Conservation (phyloP, 371 early-diverging fungal species). For the Funneliformis caledonium region DNA sequence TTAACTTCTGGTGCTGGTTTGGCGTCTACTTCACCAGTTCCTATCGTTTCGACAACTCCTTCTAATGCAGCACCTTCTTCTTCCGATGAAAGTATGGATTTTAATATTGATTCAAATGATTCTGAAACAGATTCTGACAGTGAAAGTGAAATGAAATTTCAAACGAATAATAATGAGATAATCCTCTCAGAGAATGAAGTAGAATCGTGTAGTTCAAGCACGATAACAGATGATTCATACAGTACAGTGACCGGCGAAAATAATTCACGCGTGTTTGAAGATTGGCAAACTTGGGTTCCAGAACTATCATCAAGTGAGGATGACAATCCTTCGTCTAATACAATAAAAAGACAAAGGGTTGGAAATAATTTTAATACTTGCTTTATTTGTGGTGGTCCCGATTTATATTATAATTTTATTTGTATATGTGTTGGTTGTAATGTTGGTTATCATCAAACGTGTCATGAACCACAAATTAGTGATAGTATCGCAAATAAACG, state of each 20-base stretch:
- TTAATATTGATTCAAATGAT: background rate
- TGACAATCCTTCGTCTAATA: background rate
- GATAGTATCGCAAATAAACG: background rate
- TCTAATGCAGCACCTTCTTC: background rate
- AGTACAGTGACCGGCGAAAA: slow-evolving; percentile 3
- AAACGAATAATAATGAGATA: background rate
- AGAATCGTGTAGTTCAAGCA: slow-evolving; percentile 19
- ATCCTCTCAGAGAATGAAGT: background rate
- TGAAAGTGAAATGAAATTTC: background rate
- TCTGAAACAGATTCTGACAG: background rate
- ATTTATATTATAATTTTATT: slow-evolving; percentile 24
- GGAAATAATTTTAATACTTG: slow-evolving; percentile 7
- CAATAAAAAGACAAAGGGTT: slow-evolving; percentile 2
- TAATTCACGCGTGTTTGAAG: background rate
- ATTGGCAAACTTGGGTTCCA: background rate
- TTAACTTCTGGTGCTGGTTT: background rate
- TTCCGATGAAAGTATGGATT: background rate
- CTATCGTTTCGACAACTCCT: background rate
- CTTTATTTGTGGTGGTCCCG: slow-evolving; percentile 18
- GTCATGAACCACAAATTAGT: slow-evolving; percentile 31
- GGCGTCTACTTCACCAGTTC: background rate
- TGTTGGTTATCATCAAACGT: slow-evolving; percentile 32
- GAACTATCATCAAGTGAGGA: slow-evolving; percentile 1
- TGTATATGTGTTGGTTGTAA: slow-evolving; percentile 23
- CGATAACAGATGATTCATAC: slow-evolving; percentile 18